phyloP scores from a whole-genome alignment of 75 land plant genomes.

The Picea glauca region DNA sequence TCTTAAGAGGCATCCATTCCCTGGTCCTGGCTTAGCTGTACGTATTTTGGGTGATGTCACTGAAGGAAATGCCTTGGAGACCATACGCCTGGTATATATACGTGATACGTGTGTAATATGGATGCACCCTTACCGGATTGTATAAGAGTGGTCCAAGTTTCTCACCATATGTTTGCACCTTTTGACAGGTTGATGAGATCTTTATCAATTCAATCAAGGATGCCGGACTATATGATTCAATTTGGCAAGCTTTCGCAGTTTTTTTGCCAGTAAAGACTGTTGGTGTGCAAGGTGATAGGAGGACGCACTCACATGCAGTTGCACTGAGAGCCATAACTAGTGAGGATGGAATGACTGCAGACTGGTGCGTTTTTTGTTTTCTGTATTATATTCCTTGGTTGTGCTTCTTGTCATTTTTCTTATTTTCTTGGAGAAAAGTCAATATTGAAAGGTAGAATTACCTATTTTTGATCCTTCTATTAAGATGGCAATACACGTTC shows the following conservation, averaged over 20 bases:
- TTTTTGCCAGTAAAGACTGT: constrained; percentile 71
- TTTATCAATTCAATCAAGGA: constrained; percentile 86
- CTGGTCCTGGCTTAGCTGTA: constrained; percentile 96
- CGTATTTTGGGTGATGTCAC: constrained; percentile 89
- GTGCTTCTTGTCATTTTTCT: not conserved
- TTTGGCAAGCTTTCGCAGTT: constrained; percentile 98
- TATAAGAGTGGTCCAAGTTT: not conserved
- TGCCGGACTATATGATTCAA: constrained; percentile 86
- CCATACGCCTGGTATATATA: constrained; percentile 61
- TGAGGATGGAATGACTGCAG: constrained; percentile 93
- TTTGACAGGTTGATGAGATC: constrained; percentile 85
- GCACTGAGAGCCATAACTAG: constrained; percentile 93
- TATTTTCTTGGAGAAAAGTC: not conserved
- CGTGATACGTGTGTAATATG: not conserved
- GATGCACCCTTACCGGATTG: not conserved
- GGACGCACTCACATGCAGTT: constrained; percentile 82
- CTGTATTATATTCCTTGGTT: not conserved
- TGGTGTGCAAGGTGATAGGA: constrained; percentile 96
- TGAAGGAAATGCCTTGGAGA: constrained; percentile 76
- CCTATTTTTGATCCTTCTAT: too few species aligned
- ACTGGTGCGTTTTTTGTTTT: constrained; percentile 34
- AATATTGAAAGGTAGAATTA: not conserved
- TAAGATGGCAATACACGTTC: too few species aligned
- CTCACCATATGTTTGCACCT: not conserved
- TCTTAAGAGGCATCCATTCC: constrained; percentile 93